Conservation (phyloP, 176 grass and related monocot species). For the Neostapfia colusana region DNA sequence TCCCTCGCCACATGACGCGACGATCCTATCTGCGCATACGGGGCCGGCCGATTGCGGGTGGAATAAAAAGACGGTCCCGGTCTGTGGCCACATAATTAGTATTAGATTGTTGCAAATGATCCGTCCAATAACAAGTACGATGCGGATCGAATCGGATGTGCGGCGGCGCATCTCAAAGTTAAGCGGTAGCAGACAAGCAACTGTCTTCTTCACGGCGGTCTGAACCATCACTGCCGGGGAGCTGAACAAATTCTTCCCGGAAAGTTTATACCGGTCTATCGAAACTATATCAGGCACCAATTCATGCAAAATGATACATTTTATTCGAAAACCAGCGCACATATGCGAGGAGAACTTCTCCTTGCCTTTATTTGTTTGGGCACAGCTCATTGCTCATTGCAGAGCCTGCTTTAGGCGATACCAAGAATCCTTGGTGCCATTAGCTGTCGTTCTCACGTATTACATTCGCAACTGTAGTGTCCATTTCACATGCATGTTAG, state of each 20-base stretch:
- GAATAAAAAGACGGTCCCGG: not conserved
- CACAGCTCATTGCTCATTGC: constrained; percentile 18
- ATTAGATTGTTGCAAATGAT: not conserved
- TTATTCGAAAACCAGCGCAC: not conserved
- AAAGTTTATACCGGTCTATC: not conserved
- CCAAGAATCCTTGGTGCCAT: constrained; percentile 36
- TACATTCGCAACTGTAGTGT: constrained; percentile 34
- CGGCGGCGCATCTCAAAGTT: not conserved
- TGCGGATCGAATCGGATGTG: not conserved
- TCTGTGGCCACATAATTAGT: constrained; percentile 25
- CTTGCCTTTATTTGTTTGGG: not conserved
- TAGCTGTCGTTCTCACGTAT: constrained; percentile 34
- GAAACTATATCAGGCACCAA: constrained; percentile 28
- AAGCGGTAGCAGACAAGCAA: not conserved
- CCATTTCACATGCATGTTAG: constrained; percentile 36
- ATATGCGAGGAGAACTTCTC: not conserved
- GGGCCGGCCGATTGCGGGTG: not conserved
- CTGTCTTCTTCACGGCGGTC: constrained; percentile 7
- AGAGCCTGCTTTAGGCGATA: constrained; percentile 12
- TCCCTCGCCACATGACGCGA: constrained; percentile 21
- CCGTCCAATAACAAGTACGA: not conserved
- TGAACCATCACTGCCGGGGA: not conserved
- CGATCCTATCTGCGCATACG: constrained; percentile 49
- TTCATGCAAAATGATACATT: constrained; percentile 32
- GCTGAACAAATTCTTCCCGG: constrained; percentile 7